Base-by-base conservation (phyloP, 2,329 filamentous ascomycete species). In the Elsinoe arachidis region DNA sequence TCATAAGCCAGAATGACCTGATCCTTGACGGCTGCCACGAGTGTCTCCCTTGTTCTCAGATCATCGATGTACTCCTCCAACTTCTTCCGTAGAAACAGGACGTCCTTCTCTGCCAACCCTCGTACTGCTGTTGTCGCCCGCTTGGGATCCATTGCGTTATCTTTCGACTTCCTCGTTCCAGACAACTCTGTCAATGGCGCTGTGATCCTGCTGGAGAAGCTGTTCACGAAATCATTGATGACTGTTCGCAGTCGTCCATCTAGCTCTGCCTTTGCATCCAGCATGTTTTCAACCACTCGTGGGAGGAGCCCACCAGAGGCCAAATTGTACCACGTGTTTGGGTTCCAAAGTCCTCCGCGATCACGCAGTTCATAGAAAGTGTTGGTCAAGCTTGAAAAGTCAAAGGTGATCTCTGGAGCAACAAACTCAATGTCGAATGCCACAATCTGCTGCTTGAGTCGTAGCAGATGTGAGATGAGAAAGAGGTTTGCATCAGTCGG, bases 361-460 rank as follows among this genome's bases (percentile, higher is more conserved):
- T 83, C 79, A 39, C 83, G 80, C 2, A 87, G 74, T 64, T 86
- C 83, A 76, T 81, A 85, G 69, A 87, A 86, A 1, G 84, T 85
- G 61, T 75, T 81, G 4, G 81, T 82, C 11, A 86, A 73, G 52
- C 76, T 78, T n/a, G 81, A 83, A 68, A 86, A 85, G 69, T 86
- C 83, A 67, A 86, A 79, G 12, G 79, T 78, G 49, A 86, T 75
- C 61, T 86, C 83, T 3, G 83, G 82, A 1, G 81, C 80, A 17
- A 85, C 80, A 64, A 80, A 86, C 67, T 86, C 91, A 63, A 99
- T 96, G 73, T 99, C 93, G 61, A 99, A 90, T 9, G 91, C 91
- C 23, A 99, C 85, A 54, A 99, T 87, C 69, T 96, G 89, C 68
- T 96, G 95, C 72, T 97, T 97, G 54, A 99, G 81, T 52, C 96